Conservation (phyloP, 1,284 basidiomycete species). For the Bondarzewia mesenterica region DNA sequence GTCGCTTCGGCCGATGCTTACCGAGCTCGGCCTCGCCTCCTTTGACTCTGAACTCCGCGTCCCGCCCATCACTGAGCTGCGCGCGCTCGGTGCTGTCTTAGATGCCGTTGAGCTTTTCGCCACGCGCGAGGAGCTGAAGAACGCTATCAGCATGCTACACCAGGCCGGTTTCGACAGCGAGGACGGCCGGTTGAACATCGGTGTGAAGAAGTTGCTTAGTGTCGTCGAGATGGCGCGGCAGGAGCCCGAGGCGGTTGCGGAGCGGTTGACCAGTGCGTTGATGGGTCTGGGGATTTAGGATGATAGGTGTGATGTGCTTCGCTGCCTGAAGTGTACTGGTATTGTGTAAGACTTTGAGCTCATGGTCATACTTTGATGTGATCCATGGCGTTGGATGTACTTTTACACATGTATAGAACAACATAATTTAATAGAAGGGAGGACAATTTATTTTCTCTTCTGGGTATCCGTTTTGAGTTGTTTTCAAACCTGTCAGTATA, state of each 20-base stretch:
- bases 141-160: conserved; percentile 61
- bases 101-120: conserved; percentile 80
- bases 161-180: conserved; percentile 61
- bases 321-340: not conserved
- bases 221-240: conserved; percentile 96
- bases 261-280: conserved; percentile 64
- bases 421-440: too few species aligned
- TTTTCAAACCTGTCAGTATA: too few species aligned
- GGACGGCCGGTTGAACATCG: conserved; percentile 57
- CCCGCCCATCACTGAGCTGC: conserved; percentile 72
- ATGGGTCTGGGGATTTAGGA: conserved; percentile 48
- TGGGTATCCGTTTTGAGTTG: too few species aligned
- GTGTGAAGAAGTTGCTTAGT: conserved; percentile 91
- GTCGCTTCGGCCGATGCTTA: conserved; percentile 80
- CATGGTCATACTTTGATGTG: not conserved
- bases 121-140: conserved; percentile 45
- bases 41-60: conserved; percentile 90
- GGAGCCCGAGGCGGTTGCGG: conserved; percentile 76
- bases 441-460: too few species aligned
- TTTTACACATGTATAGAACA: not conserved
- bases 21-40: conserved; percentile 81
- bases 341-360: not conserved
- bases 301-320: not conserved
- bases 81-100: conserved; percentile 71
- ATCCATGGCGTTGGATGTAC: not conserved